Evolutionary conservation across 495 filamentous ascomycete genomes (phyloP), one percentile per base, ranked within the genome.

Genomic region (Lasiosphaeria miniovina): DNA sequence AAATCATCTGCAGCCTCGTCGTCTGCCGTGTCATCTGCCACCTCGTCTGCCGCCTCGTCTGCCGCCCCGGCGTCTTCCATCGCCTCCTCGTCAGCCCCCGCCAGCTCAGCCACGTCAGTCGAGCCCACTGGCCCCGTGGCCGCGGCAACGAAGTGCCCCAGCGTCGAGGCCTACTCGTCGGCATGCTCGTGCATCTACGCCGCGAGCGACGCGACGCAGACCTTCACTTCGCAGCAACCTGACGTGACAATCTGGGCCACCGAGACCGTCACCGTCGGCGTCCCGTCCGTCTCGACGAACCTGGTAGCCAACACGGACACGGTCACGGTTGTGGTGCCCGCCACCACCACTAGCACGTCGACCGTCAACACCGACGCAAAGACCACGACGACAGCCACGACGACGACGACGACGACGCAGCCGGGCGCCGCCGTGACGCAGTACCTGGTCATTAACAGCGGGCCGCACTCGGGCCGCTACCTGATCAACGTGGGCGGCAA

Each of bases 141-240:
- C 50, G 14, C 14, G 3, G 50, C 50, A 11, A 11, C 50, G 14
- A 31, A 52, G 14, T 52, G 50, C 50, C 50, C 50, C 50, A 52
- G 32, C 35, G 50, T 31, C n/a, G 50, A 52, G 34, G 50, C 50
- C 35, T 52, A 52, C 50, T 52, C 50, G 50, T 52, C 50, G 2
- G 50, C 50, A 11, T 52, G 50, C 50, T 52, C 50, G 50, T 52
- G 50, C 50, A 52, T 52, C 50, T 52, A 35, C 24, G 50, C 50
- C 50, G 50, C 50, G 32, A 52, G 50, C 32, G 50, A 52, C 35
- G 50, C 50, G 50, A 52, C 50, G 17, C 17, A 12, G 35, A 52
- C 50, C 35, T 7, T 35, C 17, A 52, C 15, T 12, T 35, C 50
- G 32, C 50, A 52, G 50, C 11, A 11, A 52, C 35, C 14, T 5